Percentiles rank a stretch among this genome's conserved stretches.
These are phyloP conservation scores for Liquidambar formosana DNA, from an alignment of 164 flowering plant species.

Conservation along the genomic window DNA sequence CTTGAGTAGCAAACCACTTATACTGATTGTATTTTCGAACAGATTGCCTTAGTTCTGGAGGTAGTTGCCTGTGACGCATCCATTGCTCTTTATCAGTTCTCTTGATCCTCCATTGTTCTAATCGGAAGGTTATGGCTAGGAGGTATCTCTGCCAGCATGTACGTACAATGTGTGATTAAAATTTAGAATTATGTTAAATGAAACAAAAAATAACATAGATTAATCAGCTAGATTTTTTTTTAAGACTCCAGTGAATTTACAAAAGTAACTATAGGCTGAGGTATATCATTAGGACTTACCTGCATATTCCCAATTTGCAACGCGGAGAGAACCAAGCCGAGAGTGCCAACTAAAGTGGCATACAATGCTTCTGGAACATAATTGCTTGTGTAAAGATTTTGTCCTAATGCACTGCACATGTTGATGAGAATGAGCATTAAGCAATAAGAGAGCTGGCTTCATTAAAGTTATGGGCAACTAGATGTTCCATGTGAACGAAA, in stretches of 20 bases:
- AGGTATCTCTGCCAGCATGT: constrained; percentile 59
- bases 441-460: background rate
- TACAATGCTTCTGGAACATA: constrained; percentile 70
- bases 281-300: constrained; percentile 33
- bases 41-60: constrained; percentile 61
- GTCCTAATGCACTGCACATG: constrained; percentile 74
- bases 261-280: too few relatives aligned
- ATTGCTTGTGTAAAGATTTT: constrained; percentile 74
- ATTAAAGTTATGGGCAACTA: background rate
- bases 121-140: constrained; percentile 77
- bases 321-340: constrained; percentile 82
- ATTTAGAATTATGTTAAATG: too few relatives aligned
- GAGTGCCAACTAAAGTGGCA: constrained; percentile 65
- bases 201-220: too few relatives aligned
- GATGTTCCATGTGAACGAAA: too few relatives aligned
- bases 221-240: too few relatives aligned
- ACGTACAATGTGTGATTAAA: too few relatives aligned
- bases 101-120: constrained; percentile 91
- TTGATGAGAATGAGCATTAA: too few relatives aligned
- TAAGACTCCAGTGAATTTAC: too few relatives aligned
- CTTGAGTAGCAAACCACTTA: constrained; percentile 86
- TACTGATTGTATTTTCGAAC: constrained; percentile 77
- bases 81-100: constrained; percentile 88
- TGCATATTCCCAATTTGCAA: constrained; percentile 91
- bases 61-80: constrained; percentile 94